Percentiles rank a stretch among this genome's conserved stretches.
phyloP scores from a whole-genome alignment of 2,329 filamentous ascomycete genomes.

The Sarocladiaceae sp. region DNA sequence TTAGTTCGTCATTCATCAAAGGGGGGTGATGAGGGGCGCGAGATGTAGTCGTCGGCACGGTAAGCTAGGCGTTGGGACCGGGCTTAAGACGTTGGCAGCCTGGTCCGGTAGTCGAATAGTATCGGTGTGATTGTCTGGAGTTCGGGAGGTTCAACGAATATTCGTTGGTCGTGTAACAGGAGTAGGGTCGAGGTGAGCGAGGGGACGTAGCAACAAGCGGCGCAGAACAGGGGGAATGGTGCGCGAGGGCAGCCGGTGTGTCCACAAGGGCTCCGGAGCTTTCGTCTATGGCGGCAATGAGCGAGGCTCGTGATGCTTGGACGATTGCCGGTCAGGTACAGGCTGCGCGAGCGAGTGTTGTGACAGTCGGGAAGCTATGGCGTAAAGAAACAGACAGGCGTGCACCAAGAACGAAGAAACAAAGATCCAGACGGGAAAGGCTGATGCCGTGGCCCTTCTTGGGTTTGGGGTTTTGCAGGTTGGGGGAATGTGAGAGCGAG shows the following conservation, averaged over 20 bases:
- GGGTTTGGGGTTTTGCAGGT: slow-evolving; percentile 6
- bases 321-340: background rate
- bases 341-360: no score
- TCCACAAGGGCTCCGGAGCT: background rate
- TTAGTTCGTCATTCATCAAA: background rate
- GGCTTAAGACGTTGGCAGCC: background rate
- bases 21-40: background rate
- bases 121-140: background rate
- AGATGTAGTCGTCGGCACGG: background rate
- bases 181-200: background rate
- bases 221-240: slow-evolving; percentile 1
- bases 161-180: background rate
- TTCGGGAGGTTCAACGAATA: background rate
- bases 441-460: background rate
- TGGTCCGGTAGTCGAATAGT: background rate
- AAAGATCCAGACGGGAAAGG: slow-evolving; percentile 1
- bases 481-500: background rate
- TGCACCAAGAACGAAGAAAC: slow-evolving; percentile 1
- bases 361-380: no score
- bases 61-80: background rate
- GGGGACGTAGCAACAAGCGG: slow-evolving; percentile 3
- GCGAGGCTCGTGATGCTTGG: background rate
- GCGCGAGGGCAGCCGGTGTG: background rate
- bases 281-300: background rate
- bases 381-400: background rate